Base-by-base conservation (phyloP, 345 rosid genomes). In the Salix udensis region DNA sequence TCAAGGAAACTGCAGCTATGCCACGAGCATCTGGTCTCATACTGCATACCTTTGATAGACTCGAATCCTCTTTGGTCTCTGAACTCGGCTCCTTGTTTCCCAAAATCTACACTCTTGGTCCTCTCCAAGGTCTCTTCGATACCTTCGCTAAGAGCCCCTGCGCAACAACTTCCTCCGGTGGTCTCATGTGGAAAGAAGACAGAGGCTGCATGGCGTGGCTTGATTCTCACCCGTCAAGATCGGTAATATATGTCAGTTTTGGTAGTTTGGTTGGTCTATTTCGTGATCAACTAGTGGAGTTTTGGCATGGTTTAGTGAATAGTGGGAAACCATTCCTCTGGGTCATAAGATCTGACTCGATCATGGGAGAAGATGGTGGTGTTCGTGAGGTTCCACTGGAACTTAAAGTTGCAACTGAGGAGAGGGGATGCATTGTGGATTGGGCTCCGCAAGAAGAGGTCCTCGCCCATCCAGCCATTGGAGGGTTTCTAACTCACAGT, bases 401-500 rank as follows among this genome's bases (percentile, higher is more conserved):
- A 48, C 72, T 74, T 6, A 40, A 68, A 4, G 23, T 0, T 3
- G 69, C 46, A 11, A 50, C 48, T 1, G 26, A 50, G 31, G 65
- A 73, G 31, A 39, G 75, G 65, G 80, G 84, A 1, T 65, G 13
- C 24, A 65, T 73, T 2, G 78, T 81, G 28, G 39, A 50, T 4
- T 81, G 84, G 84, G 81, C 78, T 2, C 84, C 84, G 15, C 81
- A 81, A 55, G 78, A 60, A 72, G 75, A 74, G 40, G 78, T 81
- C 1, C 21, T 81, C 28, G 52, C 68, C 28, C 84, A 87, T 31
- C 66, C 77, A 44, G 84, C 87, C 4, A 71, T 81, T 34, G 86
- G 89, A 36, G 86, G 87, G 61, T 80, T 87, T 78, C 77, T 86
- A 61, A 84, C 69, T 81, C 87, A 40, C 44, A 40, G 44, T 40